Percentiles rank a stretch among this genome's conserved stretches.
These are phyloP conservation scores for Solanum etuberosum DNA, from an alignment of 257 asterid species.

Conservation along the genomic window DNA sequence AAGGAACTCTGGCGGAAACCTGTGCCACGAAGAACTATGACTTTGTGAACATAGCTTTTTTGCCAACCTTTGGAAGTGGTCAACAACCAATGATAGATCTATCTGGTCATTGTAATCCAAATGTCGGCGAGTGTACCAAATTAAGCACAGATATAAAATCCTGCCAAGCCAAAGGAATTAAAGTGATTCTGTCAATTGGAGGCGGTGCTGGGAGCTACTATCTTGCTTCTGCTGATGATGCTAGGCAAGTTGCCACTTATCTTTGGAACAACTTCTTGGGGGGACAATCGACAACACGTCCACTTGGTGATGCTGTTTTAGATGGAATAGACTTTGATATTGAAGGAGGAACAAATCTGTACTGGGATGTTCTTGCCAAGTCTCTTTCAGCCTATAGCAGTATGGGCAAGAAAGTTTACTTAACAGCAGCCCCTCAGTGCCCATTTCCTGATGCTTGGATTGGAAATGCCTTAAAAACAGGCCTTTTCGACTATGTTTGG, in stretches of 20 bases:
- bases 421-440: slow-evolving; percentile 1
- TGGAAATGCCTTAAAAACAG: background rate
- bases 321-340: slow-evolving; percentile 6
- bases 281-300: background rate
- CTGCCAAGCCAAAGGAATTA: background rate
- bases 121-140: background rate
- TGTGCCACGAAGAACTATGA: slow-evolving; percentile 2
- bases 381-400: slow-evolving; percentile 2
- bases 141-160: background rate
- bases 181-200: slow-evolving; percentile 2
- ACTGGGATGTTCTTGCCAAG: slow-evolving; percentile 4
- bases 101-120: background rate
- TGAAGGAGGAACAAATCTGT: slow-evolving; percentile 4
- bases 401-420: background rate
- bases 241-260: slow-evolving; percentile 3
- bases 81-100: background rate
- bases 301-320: slow-evolving; percentile 3
- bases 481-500: slow-evolving; percentile 2
- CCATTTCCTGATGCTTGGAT: slow-evolving; percentile 10
- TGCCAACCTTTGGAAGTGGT: background rate
- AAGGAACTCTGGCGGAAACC: background rate
- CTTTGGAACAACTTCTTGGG: slow-evolving; percentile 7
- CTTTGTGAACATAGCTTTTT: background rate
- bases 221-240: slow-evolving; percentile 4
- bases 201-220: background rate